Conservation (phyloP, 805 yeast species). For the Pichia gijzeniarum region DNA sequence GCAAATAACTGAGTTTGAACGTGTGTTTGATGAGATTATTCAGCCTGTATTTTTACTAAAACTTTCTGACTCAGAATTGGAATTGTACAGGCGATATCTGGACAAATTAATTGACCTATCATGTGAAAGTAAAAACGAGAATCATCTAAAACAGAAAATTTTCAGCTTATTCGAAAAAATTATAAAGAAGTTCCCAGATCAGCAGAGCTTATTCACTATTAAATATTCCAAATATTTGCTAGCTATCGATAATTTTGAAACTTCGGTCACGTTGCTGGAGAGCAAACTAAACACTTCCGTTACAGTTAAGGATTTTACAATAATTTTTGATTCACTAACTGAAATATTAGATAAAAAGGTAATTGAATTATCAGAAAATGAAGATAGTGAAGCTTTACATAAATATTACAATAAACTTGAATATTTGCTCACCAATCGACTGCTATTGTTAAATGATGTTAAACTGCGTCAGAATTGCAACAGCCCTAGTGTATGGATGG, state of each 20-base stretch:
- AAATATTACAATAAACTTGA: slow-evolving; percentile 46
- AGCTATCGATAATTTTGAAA: slow-evolving; percentile 29
- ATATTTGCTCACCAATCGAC: slow-evolving; percentile 48
- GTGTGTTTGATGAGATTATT: slow-evolving; percentile 20
- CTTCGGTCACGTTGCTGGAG: slow-evolving; percentile 40
- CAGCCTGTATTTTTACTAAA: slow-evolving; percentile 31
- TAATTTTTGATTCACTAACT: slow-evolving; percentile 54
- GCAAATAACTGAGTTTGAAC: slow-evolving; percentile 11
- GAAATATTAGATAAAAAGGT: slow-evolving; percentile 49
- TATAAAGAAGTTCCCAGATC: slow-evolving; percentile 49
- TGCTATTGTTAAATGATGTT: slow-evolving; percentile 59
- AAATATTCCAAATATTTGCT: slow-evolving; percentile 45
- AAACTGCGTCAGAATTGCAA: slow-evolving; percentile 55
- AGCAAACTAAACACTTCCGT: slow-evolving; percentile 40
- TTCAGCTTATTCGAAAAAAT: slow-evolving; percentile 29
- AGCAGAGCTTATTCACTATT: slow-evolving; percentile 42
- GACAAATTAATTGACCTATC: slow-evolving; percentile 31
- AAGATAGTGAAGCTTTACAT: slow-evolving; percentile 1
- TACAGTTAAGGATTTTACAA: slow-evolving; percentile 56
- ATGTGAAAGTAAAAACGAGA: neutral
- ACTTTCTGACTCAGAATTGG: slow-evolving; percentile 38
- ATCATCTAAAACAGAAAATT: slow-evolving; percentile 7
- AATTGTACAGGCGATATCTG: slow-evolving; percentile 41
- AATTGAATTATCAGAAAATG: slow-evolving; percentile 11
- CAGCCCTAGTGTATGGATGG: slow-evolving; percentile 63